Evolutionary conservation across 345 rosid genomes (phyloP), one percentile per base, ranked within the genome.

Genomic region (Limnanthes douglasii): DNA sequence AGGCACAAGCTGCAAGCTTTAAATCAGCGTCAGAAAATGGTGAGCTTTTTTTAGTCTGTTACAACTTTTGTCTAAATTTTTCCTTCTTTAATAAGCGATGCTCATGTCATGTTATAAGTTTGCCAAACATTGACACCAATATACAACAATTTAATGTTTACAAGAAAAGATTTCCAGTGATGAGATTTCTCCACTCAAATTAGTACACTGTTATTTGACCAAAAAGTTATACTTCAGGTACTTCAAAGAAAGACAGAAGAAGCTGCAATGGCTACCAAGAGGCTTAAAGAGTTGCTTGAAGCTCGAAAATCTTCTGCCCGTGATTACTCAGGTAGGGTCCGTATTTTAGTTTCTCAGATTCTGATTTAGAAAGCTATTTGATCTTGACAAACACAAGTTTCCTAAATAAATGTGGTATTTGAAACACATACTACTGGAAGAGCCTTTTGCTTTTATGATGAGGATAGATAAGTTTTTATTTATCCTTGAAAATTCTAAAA

Each of bases 231-330:
- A n/a, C n/a, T n/a, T 39, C 68, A 90, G 98, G 96, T 90, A 66
- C 96, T 90, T 42, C 98, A 90, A 37, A 72, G 98, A 57, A 90
- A 90, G 72, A 90, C 94, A 24, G 98, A 84, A 61, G 98, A 90
- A 64, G 98, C 98, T 54, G 88, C 98, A 46, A 68, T 80, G 79
- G 96, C 98, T 30, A 90, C 94, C 59, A 90, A 77, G 66, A 75
- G 98, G 62, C 63, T 90, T 49, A 90, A 90, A 58, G 94, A 90
- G 64, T 61, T 90, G 69, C 72, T 90, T 26, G 98, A 90, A 90
- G 92, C 85, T 59, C 86, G 96, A 9, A 90, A 90, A 65, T 68
- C 74, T 48, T 68, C 94, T 57, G 36, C 64, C 21, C 94, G 98
- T 39, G 98, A 90, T 34, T 67, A 52, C 46, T 51, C 75, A 30